A percentile compares a stretch with the other conserved stretches of the same genome.
Evolutionary conservation across 768 basidiomycete genomes (phyloP).

Genomic region (Hydnomerulius pinastri): DNA sequence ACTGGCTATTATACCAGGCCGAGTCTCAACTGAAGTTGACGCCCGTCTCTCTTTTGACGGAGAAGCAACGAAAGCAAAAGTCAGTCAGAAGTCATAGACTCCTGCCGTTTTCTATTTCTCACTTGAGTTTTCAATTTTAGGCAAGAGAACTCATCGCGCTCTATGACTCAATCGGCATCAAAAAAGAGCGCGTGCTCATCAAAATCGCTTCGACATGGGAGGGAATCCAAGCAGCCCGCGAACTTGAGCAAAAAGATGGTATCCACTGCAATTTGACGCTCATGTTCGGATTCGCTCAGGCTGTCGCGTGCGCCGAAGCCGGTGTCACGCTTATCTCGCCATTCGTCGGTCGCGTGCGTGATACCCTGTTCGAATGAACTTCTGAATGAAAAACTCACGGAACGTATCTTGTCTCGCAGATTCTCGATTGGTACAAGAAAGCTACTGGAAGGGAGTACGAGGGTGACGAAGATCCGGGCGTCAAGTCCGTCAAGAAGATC

Average conservation of each 20-base stretch:
- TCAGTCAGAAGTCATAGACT: slow-evolving; percentile 15
- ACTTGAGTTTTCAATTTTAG: slow-evolving; percentile 26
- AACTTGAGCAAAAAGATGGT: slow-evolving; percentile 83
- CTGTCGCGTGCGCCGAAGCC: slow-evolving; percentile 96
- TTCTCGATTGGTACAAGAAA: slow-evolving; percentile 99
- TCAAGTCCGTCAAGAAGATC: slow-evolving; percentile 91
- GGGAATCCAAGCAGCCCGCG: slow-evolving; percentile 95
- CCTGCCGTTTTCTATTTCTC: neutral
- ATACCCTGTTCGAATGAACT: slow-evolving; percentile 8
- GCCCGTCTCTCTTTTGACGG: slow-evolving; percentile 94
- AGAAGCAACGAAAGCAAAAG: slow-evolving; percentile 84
- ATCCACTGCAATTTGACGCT: slow-evolving; percentile 99
- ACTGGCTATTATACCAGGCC: slow-evolving; percentile 88
- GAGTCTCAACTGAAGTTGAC: slow-evolving; percentile 98
- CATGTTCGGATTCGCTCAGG: slow-evolving; percentile 95
- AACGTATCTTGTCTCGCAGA: slow-evolving; percentile 43
- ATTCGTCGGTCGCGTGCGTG: slow-evolving; percentile 89
- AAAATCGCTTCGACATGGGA: slow-evolving; percentile 99
- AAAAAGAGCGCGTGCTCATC: slow-evolving; percentile 90
- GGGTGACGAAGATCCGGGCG: slow-evolving; percentile 92
- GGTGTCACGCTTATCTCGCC: slow-evolving; percentile 96
- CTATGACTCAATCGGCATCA: slow-evolving; percentile 87
- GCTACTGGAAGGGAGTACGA: slow-evolving; percentile 78
- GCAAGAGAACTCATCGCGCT: slow-evolving; percentile 85
- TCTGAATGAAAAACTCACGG: slow-evolving; percentile 26